Evolutionary conservation across 2,329 filamentous ascomycete genomes (phyloP).

Genomic region (Pyricularia sp.): DNA sequence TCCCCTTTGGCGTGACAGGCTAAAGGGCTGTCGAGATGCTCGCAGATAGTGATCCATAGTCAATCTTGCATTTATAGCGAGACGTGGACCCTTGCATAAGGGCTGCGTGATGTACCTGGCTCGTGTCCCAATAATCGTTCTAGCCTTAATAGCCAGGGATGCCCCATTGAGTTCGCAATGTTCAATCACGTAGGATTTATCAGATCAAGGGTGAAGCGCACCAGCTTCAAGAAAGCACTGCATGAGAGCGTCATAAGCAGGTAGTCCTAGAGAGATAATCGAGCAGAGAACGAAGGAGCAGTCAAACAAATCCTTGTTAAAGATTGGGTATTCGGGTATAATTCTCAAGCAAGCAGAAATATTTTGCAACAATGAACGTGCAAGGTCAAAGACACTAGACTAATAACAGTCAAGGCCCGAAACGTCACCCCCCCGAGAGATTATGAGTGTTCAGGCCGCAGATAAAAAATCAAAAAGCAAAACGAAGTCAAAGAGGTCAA

Average conservation of each 20-base stretch:
- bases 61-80: background rate
- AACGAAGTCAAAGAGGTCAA: background rate
- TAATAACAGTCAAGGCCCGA: background rate
- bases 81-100: background rate
- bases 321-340: background rate
- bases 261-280: background rate
- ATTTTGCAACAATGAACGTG: background rate
- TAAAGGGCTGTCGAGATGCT: background rate
- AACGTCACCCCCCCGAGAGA: background rate
- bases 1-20: background rate
- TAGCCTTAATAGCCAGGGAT: background rate
- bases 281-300: background rate
- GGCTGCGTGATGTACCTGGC: background rate
- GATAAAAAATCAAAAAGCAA: background rate
- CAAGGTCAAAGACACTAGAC: background rate
- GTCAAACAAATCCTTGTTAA: background rate
- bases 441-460: background rate
- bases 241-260: background rate
- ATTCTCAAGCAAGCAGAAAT: background rate
- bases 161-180: background rate
- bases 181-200: background rate
- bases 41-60: background rate
- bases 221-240: background rate
- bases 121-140: background rate
- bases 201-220: background rate